A percentile compares a stretch with the other conserved stretches of the same genome.
Conservation (phyloP, 192 early-diverging fungal genomes). For the Podila epicladia region DNA sequence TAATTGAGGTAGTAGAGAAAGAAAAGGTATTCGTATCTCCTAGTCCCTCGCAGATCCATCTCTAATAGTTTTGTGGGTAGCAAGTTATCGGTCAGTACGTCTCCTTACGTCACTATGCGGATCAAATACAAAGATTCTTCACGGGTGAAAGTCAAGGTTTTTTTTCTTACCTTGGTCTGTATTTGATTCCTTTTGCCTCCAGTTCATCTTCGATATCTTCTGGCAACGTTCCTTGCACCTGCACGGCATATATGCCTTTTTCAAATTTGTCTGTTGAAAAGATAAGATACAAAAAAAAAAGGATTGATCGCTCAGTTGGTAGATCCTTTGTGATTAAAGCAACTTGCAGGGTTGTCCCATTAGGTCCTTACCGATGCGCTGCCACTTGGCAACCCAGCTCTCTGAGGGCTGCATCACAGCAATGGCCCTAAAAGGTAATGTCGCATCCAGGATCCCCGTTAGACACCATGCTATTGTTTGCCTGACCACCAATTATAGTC, state of each 20-base stretch:
- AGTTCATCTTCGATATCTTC: conserved; percentile 80
- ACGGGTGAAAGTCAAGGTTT: background rate
- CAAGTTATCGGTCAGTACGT: background rate
- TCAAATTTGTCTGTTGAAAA: conserved; percentile 61
- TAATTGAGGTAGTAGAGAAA: too few relatives aligned
- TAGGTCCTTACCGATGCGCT: conserved; percentile 63
- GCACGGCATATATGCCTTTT: conserved; percentile 80
- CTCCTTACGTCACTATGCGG: background rate
- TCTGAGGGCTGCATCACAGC: conserved; percentile 78
- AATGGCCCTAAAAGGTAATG: conserved; percentile 58
- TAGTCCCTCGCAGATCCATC: conserved; percentile 50
- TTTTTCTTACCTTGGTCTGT: conserved; percentile 69
- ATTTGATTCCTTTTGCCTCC: conserved; percentile 71
- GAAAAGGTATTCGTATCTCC: background rate
- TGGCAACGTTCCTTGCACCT: conserved; percentile 76
- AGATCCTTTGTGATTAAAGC: background rate
- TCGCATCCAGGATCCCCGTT: background rate
- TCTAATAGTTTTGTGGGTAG: background rate
- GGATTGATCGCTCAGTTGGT: background rate
- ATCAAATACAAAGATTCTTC: background rate
- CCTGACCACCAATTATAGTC: background rate
- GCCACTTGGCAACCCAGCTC: conserved; percentile 83
- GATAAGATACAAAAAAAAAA: conserved; percentile 9
- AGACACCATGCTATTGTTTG: background rate
- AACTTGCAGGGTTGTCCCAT: background rate